Conservation (phyloP, 257 asterid genomes). For the Salvia hispanica region DNA sequence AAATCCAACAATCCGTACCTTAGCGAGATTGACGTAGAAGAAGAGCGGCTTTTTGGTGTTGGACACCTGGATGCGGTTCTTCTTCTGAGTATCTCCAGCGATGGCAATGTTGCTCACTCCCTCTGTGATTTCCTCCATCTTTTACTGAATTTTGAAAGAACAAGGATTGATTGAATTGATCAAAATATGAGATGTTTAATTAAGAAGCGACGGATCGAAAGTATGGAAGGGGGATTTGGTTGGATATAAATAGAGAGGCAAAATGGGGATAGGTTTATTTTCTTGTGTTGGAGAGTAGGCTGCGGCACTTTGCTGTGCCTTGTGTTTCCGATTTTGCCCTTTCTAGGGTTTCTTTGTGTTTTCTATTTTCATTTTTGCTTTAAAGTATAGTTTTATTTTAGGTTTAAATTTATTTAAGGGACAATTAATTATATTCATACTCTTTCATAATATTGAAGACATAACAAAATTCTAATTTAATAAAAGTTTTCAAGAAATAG, state of each 20-base stretch:
- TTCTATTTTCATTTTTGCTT: neutral
- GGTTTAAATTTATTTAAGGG: too few species aligned
- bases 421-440: too few species aligned
- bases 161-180: slow-evolving; percentile 9
- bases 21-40: slow-evolving; percentile 78
- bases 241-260: neutral
- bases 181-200: neutral
- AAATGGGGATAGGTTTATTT: slow-evolving; percentile 24
- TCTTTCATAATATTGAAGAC: too few species aligned
- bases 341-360: slow-evolving; percentile 32
- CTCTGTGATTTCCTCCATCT: slow-evolving; percentile 62
- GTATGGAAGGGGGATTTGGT: neutral
- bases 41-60: slow-evolving; percentile 71
- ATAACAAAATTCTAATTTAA: too few species aligned
- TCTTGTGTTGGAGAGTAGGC: slow-evolving; percentile 25
- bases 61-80: slow-evolving; percentile 77
- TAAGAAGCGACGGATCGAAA: neutral
- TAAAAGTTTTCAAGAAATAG: too few species aligned
- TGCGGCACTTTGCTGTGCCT: slow-evolving; percentile 6
- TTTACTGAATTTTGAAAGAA: neutral
- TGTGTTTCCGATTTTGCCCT: slow-evolving; percentile 26
- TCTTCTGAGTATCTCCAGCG: slow-evolving; percentile 47
- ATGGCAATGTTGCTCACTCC: slow-evolving; percentile 56
- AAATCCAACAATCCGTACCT: slow-evolving; percentile 40
- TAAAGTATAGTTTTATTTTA: too few species aligned